These are phyloP conservation scores for Pyrus hybrid DNA, from an alignment of 331 rosid genomes.

Conservation along the genomic window DNA sequence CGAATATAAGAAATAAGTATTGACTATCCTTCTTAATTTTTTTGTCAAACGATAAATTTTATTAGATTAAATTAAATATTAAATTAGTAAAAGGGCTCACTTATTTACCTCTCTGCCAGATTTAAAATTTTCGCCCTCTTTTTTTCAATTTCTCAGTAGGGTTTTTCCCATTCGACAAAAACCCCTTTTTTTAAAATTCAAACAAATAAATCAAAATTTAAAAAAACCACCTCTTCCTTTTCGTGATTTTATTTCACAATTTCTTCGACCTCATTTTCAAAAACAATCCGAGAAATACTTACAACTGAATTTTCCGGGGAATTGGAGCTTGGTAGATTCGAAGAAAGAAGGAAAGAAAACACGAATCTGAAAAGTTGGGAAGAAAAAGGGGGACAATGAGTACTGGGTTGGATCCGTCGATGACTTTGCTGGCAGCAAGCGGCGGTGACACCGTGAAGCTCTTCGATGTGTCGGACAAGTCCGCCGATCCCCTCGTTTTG, in stretches of 20 bases:
- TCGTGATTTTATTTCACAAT: neutral
- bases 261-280: neutral
- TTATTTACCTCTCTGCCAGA: neutral
- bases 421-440: conserved; percentile 74
- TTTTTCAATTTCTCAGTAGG: conserved; percentile 20
- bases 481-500: conserved; percentile 81
- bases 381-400: conserved; percentile 8
- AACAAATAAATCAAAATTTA: neutral
- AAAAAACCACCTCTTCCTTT: neutral
- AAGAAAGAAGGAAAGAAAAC: neutral
- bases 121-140: conserved; percentile 21
- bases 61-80: too few relatives aligned
- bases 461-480: conserved; percentile 74
- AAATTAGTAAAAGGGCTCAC: conserved; percentile 5
- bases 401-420: conserved; percentile 50
- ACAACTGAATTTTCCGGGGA: neutral
- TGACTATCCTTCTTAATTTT: rapidly evolving
- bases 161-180: conserved; percentile 15
- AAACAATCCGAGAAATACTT: neutral
- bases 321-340: neutral
- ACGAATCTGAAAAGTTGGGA: neutral
- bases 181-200: neutral
- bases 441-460: conserved; percentile 93
- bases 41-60: too few relatives aligned
- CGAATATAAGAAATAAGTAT: too few relatives aligned